These are phyloP conservation scores for Spencermartinsiella ligniputridi DNA, from an alignment of 1,139 yeast species.

Conservation along the genomic window DNA sequence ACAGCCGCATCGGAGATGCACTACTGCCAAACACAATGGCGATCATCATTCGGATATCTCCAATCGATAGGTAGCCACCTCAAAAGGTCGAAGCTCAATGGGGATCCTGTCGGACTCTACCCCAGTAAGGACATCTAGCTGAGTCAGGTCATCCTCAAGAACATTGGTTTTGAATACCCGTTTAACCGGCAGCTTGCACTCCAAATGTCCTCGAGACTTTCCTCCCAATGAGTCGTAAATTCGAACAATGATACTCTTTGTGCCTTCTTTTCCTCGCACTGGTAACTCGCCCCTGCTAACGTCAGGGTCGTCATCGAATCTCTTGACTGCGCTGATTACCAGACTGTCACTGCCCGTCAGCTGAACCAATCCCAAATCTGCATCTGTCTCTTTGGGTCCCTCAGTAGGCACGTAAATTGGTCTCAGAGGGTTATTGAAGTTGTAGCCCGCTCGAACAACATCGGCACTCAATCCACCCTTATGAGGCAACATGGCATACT, in stretches of 20 bases:
- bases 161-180: slow-evolving; percentile 60
- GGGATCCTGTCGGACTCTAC: slow-evolving; percentile 36
- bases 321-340: slow-evolving; percentile 71
- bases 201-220: slow-evolving; percentile 48
- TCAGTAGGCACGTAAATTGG: background rate
- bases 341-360: slow-evolving; percentile 50
- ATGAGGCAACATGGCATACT: slow-evolving; percentile 84
- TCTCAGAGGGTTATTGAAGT: slow-evolving; percentile 61
- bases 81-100: slow-evolving; percentile 63
- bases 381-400: background rate
- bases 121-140: slow-evolving; percentile 31
- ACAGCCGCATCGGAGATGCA: too few species aligned
- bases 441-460: slow-evolving; percentile 71
- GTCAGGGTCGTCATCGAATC: slow-evolving; percentile 80
- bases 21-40: too few species aligned
- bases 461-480: slow-evolving; percentile 55
- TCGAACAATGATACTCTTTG: slow-evolving; percentile 52
- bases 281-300: slow-evolving; percentile 38
- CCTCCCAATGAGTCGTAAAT: slow-evolving; percentile 90
- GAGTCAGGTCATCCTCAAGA: slow-evolving; percentile 60
- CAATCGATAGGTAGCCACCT: slow-evolving; percentile 53
- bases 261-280: slow-evolving; percentile 44
- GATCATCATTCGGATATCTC: slow-evolving; percentile 17
- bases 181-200: slow-evolving; percentile 40
- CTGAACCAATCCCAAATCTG: slow-evolving; percentile 2